These are phyloP conservation scores for Trifolium fragiferum DNA, from an alignment of 306 rosid genomes.

Conservation along the genomic window DNA sequence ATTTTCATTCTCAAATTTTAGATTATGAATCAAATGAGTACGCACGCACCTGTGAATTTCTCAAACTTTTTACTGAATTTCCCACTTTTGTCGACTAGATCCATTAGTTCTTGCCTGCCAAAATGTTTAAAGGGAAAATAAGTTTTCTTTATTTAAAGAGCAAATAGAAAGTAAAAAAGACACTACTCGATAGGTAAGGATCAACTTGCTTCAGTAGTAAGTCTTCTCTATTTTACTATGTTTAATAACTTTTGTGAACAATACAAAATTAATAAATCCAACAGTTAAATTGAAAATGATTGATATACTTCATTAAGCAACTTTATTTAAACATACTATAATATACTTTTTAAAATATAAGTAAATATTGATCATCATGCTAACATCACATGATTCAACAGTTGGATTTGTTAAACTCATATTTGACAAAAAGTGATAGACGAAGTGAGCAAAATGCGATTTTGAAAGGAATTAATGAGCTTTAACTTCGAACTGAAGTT, in stretches of 20 bases:
- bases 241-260: background rate
- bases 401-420: background rate
- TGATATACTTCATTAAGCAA: background rate
- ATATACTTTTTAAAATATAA: background rate
- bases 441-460: background rate
- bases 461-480: background rate
- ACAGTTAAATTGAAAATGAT: background rate
- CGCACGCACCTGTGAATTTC: slow-evolving; percentile 73
- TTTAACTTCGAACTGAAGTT: background rate
- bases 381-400: background rate
- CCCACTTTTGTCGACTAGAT: slow-evolving; percentile 75
- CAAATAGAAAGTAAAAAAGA: background rate
- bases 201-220: background rate
- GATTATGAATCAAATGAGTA: slow-evolving; percentile 7
- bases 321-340: background rate
- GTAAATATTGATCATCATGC: background rate
- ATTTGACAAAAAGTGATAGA: background rate
- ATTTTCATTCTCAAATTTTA: background rate
- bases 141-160: slow-evolving; percentile 8
- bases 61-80: slow-evolving; percentile 77
- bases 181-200: background rate
- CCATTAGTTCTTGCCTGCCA: slow-evolving; percentile 96
- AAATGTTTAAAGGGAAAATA: slow-evolving; percentile 32
- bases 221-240: background rate
- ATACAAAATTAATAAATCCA: background rate